Evolutionary conservation across 2,329 filamentous ascomycete genomes (phyloP).

Genomic region (Paraphaeosphaeria sporulosa): DNA sequence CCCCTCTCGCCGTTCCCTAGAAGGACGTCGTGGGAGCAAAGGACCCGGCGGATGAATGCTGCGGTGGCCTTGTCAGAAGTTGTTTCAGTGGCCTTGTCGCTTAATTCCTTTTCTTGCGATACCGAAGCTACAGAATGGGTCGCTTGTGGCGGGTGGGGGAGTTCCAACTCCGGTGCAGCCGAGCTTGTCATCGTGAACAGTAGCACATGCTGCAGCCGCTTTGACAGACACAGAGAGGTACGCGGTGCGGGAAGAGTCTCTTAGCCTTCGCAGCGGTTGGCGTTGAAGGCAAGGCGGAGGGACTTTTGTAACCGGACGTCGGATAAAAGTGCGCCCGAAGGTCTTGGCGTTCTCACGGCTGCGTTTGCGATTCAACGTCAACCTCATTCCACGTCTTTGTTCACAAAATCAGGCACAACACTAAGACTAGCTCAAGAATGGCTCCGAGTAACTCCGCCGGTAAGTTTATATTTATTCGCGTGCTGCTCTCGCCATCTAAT

Average conservation of each 20-base stretch:
- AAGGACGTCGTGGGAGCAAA: conserved; percentile 72
- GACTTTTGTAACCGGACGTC: background rate
- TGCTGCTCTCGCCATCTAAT: conserved; percentile 23
- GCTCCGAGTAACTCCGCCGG: conserved; percentile 3
- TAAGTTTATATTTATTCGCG: background rate
- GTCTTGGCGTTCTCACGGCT: conserved; percentile 15
- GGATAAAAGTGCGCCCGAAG: conserved; percentile 14
- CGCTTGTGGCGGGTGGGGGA: conserved; percentile 25
- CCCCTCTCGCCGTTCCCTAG: conserved; percentile 59
- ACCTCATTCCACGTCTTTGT: background rate
- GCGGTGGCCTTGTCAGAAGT: conserved; percentile 81
- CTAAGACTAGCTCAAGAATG: conserved; percentile 5
- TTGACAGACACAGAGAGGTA: background rate
- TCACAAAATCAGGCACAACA: background rate
- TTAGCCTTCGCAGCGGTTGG: background rate
- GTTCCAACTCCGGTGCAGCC: conserved; percentile 28
- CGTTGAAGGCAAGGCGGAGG: background rate
- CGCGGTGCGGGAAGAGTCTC: background rate
- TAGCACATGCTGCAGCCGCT: conserved; percentile 24
- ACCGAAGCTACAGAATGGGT: conserved; percentile 25
- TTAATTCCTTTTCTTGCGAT: conserved; percentile 27
- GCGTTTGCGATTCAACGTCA: background rate
- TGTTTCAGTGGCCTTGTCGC: conserved; percentile 43
- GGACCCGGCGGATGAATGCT: conserved; percentile 79
- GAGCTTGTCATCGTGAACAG: conserved; percentile 38